Evolutionary conservation across 345 rosid genomes (phyloP), one percentile per base, ranked within the genome.

Genomic region (Euphorbia lathyris): DNA sequence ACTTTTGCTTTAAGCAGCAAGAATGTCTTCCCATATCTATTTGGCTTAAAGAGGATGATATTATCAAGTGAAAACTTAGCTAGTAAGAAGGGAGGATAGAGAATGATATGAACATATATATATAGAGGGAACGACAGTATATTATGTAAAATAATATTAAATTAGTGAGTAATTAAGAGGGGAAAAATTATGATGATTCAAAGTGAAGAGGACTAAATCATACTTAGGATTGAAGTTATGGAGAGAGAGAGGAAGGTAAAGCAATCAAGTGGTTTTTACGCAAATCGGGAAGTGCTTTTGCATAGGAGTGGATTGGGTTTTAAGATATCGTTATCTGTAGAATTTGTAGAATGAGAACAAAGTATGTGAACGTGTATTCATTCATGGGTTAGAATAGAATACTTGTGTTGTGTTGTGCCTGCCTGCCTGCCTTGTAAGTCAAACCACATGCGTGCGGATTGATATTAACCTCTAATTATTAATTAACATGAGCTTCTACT

Each of bases 181-280:
- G 26, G 38, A 52, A 52, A 70, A 38, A 48, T 60, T 34, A 65
- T 58, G 73, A 76, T 81, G 70, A 73, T 77, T 75, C 78, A 47
- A 76, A 80, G 82, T 34, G 71, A 61, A 76, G 79, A 68, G 66
- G 73, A 62, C 69, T 68, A 68, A 77, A 74, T 74, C 76, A 86
- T 84, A 65, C 91, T 84, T 86, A 80, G 83, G 80, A 77, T 77
- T 80, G 68, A 84, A 83, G 91, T 76, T 79, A 84, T 9, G 57
- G 63, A 61, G 58, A 59, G 66, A 22, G 52, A 32, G 34, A 71
- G 74, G 83, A 73, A 72, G 83, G 88, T 81, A 87, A 84, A 77
- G 80, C 86, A 79, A 85, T 82, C 77, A 82, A 81, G 89, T 87
- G 80, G 86, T 65, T 57, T 81, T 82, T 84, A 87, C 86, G 88